Conservation (phyloP, 176 grass and related monocot species). For the Carex pumila region DNA sequence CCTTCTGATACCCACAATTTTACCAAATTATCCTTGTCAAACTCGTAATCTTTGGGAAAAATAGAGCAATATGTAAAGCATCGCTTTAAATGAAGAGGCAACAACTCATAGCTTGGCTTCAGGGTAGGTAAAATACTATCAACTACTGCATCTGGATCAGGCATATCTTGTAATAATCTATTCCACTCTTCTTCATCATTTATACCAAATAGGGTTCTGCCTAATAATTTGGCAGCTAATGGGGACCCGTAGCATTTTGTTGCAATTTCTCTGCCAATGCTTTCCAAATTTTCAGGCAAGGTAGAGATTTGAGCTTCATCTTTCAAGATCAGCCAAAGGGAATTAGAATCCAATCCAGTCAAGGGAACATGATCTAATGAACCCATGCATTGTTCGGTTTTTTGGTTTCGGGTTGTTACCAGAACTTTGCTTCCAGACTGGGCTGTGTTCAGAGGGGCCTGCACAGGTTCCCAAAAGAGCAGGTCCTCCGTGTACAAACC, state of each 20-base stretch:
- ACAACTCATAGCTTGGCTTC: conserved; percentile 26
- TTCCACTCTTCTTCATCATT: conserved; percentile 8
- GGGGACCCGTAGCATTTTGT: conserved; percentile 13
- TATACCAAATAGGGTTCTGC: neutral
- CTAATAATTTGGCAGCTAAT: conserved; percentile 19
- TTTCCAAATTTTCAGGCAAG: neutral
- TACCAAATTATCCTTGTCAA: conserved; percentile 32
- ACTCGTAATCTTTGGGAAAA: conserved; percentile 26
- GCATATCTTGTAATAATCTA: conserved; percentile 11
- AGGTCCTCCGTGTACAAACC: neutral
- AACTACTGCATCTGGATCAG: neutral
- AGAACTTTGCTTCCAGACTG: conserved; percentile 17
- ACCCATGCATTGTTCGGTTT: neutral
- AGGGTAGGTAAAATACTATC: neutral
- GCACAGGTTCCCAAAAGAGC: conserved; percentile 2
- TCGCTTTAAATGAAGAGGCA: conserved; percentile 26
- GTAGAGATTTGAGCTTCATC: neutral
- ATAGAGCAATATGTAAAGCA: conserved; percentile 33
- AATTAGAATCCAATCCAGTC: neutral
- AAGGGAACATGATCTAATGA: neutral
- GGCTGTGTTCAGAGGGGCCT: neutral
- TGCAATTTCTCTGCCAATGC: conserved; percentile 2
- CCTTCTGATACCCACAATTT: conserved; percentile 30
- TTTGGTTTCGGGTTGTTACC: conserved; percentile 7
- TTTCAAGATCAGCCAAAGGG: conserved; percentile 16